Percentiles rank a stretch among this genome's conserved stretches.
phyloP scores from a whole-genome alignment of 768 basidiomycete species.

The Asterophora parasitica region DNA sequence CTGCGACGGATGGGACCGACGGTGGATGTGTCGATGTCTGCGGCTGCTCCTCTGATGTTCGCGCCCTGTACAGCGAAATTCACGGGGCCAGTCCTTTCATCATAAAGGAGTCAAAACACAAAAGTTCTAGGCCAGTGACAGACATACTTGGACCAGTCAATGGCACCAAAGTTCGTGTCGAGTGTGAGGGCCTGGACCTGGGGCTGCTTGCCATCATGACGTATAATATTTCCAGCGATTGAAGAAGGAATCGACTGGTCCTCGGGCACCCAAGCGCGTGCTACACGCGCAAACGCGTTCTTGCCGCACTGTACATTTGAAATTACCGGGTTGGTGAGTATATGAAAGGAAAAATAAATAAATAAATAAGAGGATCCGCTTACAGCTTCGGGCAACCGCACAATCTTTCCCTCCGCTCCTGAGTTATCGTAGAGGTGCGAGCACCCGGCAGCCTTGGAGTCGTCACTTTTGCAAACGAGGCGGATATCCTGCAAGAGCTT shows the following conservation, averaged over 20 bases:
- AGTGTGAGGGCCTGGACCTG: constrained; percentile 36
- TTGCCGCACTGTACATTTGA: constrained; percentile 35
- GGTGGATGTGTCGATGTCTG: constrained; percentile 18
- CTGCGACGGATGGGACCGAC: constrained; percentile 30
- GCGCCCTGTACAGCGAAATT: constrained; percentile 31
- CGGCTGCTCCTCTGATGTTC: constrained; percentile 26
- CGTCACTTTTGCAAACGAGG: constrained; percentile 36
- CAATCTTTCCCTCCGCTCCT: constrained; percentile 45
- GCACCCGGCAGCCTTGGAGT: constrained; percentile 27
- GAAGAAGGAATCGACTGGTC: constrained; percentile 38
- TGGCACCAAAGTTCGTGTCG: constrained; percentile 33
- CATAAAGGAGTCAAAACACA: background rate
- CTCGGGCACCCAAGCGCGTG: constrained; percentile 33
- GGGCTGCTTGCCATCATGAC: constrained; percentile 29
- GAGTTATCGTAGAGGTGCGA: constrained; percentile 32
- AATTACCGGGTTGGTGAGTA: background rate
- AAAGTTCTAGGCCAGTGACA: background rate
- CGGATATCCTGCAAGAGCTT: constrained; percentile 40
- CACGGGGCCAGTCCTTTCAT: constrained; percentile 21
- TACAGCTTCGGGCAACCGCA: constrained; percentile 49
- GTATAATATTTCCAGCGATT: constrained; percentile 24
- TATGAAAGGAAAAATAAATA: background rate
- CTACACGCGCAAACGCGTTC: constrained; percentile 38
- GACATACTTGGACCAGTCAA: constrained; percentile 23
- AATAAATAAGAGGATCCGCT: constrained; percentile 12